Evolutionary conservation across 2,329 filamentous ascomycete species (phyloP), one percentile per base, ranked within the genome.

Genomic region (Colletotrichum higginsianum): DNA sequence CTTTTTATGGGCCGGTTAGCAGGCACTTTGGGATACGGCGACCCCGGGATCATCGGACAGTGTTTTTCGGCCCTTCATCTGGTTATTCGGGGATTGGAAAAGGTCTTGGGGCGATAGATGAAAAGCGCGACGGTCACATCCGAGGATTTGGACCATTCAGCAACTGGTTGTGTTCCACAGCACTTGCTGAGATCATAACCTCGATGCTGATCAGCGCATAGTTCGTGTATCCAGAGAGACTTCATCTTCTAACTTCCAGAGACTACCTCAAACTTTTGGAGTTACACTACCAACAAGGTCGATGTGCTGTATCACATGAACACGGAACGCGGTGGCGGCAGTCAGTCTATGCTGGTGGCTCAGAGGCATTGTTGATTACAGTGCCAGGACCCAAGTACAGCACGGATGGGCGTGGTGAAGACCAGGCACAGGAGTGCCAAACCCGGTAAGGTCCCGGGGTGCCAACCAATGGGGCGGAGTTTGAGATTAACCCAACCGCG

Each of bases 171-270:
- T 44, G 26, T 21, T 56, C 49, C 50, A 60, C 61, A 42, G 53
- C 44, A 35, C 44, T 26, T 65, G 35, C 53, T 47, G 15, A 35
- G 46, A 46, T 35, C 30, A 38, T 18, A 30, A 23, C n/a, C 38
- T 66, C 38, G 38, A 46, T 26, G 26, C 30, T 68, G 50, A 50
- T 16, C 26, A 58, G 53, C 46, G 61, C 61, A 46, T 35, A 18
- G 5, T 64, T 55, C 9, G 23, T 66, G 61, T 66, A 18, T 62
- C 23, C 38, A 40, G 44, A 69, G 55, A 66, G 61, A 60, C 50
- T 67, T 53, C 53, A 66, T 35, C 16, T 58, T 58, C 1, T 69
- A 38, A 66, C 60, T 21, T 38, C 52, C 30, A 66, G 38, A 52
- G 38, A 23, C 3, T 46, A 30, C 23, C 26, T 55, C 3, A 35